Evolutionary conservation across 75 land plant genomes (phyloP).

Genomic region (Ceratopteris richardii): DNA sequence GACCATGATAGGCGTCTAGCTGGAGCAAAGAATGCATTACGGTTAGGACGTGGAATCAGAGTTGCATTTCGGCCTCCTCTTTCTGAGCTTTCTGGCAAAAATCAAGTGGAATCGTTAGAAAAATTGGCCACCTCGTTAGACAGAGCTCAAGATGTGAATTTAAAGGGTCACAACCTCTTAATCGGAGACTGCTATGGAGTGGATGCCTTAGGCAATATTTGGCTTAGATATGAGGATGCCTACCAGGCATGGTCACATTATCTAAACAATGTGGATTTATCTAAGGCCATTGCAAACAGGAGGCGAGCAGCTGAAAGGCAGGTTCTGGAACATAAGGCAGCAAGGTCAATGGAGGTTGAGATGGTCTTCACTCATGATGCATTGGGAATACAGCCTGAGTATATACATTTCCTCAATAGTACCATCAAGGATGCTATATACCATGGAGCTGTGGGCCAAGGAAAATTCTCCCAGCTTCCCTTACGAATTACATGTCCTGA

Average conservation of each 20-base stretch:
- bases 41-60: conserved; percentile 32
- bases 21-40: conserved; percentile 31
- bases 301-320: conserved; percentile 17
- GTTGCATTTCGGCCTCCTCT: conserved; percentile 28
- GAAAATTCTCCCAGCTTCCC: conserved; percentile 33
- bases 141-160: conserved; percentile 8
- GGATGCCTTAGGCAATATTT: conserved; percentile 36
- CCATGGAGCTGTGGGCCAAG: conserved; percentile 35
- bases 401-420: conserved; percentile 22
- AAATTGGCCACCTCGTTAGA: conserved; percentile 27
- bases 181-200: conserved; percentile 37
- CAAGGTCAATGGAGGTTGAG: conserved; percentile 33
- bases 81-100: conserved; percentile 5
- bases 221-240: conserved; percentile 24
- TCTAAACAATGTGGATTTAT: conserved; percentile 19
- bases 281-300: conserved; percentile 11
- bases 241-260: conserved; percentile 24
- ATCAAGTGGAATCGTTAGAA: conserved; percentile 23
- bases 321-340: conserved; percentile 24
- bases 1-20: conserved; percentile 25
- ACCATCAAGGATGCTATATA: conserved; percentile 20
- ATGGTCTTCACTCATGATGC: conserved; percentile 36
- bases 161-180: conserved; percentile 27
- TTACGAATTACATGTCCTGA: conserved; percentile 19
- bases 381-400: conserved; percentile 20